These are phyloP conservation scores for Penicillium crystallinum DNA, from an alignment of 495 filamentous ascomycete genomes.

Conservation along the genomic window DNA sequence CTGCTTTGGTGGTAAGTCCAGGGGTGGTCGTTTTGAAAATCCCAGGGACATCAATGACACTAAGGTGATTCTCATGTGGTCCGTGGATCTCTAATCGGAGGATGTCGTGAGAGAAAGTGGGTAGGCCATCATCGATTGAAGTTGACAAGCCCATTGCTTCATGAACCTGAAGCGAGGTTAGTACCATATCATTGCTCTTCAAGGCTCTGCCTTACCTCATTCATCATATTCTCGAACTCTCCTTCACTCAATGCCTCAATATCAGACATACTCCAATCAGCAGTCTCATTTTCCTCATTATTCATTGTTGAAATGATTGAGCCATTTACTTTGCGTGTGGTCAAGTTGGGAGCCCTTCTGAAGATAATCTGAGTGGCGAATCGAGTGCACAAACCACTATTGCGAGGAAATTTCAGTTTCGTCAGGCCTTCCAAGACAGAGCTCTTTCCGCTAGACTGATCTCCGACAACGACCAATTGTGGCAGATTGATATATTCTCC, in stretches of 20 bases:
- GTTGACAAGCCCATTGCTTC: conserved; percentile 26
- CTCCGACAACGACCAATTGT: conserved; percentile 42
- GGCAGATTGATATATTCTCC: conserved; percentile 36
- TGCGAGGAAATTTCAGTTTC: conserved; percentile 29
- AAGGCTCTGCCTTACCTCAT: neutral
- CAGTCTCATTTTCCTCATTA: neutral
- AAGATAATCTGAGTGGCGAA: conserved; percentile 48
- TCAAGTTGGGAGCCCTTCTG: conserved; percentile 11
- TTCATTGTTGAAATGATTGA: neutral
- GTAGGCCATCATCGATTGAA: conserved; percentile 2
- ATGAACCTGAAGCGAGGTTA: conserved; percentile 17
- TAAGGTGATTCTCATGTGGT: conserved; percentile 53
- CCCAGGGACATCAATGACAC: conserved; percentile 58
- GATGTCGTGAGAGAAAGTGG: conserved; percentile 52
- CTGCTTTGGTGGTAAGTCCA: conserved; percentile 44
- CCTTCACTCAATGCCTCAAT: neutral
- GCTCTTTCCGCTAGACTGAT: conserved; percentile 42
- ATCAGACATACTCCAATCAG: neutral
- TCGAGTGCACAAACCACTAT: conserved; percentile 40
- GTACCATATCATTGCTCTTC: neutral
- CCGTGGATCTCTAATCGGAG: conserved; percentile 56
- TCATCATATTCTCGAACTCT: neutral
- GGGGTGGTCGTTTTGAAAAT: conserved; percentile 53
- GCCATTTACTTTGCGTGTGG: conserved; percentile 16
- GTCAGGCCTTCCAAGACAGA: conserved; percentile 36